Percentiles rank a stretch among this genome's conserved stretches.
These are phyloP conservation scores for Aspergillus incahuasiensis DNA, from an alignment of 495 filamentous ascomycete genomes.

Conservation along the genomic window DNA sequence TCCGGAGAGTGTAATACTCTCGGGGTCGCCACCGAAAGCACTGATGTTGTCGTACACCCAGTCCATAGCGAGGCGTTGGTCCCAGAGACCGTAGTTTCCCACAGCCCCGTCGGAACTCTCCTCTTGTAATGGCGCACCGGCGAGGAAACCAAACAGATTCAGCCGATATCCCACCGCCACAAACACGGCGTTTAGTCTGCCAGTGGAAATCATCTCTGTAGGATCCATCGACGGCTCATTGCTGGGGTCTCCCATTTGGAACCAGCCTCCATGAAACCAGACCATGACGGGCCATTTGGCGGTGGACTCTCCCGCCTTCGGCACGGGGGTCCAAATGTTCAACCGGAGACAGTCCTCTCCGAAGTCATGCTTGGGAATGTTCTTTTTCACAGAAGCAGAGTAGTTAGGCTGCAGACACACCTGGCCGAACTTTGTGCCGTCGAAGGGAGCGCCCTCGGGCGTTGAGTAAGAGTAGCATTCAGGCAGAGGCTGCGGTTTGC, in stretches of 20 bases:
- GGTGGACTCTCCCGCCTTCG: slow-evolving; percentile 13
- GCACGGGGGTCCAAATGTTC: slow-evolving; percentile 40
- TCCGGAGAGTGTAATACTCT: slow-evolving; percentile 57
- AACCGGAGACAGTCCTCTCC: slow-evolving; percentile 45
- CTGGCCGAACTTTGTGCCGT: slow-evolving; percentile 40
- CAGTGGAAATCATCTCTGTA: slow-evolving; percentile 48
- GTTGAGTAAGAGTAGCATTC: slow-evolving; percentile 26
- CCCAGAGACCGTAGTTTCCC: slow-evolving; percentile 57
- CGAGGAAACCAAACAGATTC: slow-evolving; percentile 57
- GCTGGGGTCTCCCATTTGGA: slow-evolving; percentile 43
- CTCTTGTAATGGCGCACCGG: slow-evolving; percentile 34
- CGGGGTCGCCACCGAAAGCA: slow-evolving; percentile 53
- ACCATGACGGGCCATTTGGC: slow-evolving; percentile 52
- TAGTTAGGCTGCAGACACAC: slow-evolving; percentile 40
- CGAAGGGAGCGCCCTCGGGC: slow-evolving; percentile 19
- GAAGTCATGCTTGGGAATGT: slow-evolving; percentile 14
- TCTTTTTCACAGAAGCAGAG: slow-evolving; percentile 20
- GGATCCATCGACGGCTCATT: slow-evolving; percentile 28
- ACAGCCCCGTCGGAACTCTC: slow-evolving; percentile 43
- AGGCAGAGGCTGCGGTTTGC: slow-evolving; percentile 39
- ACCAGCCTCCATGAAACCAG: slow-evolving; percentile 50
- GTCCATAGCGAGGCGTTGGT: slow-evolving; percentile 53
- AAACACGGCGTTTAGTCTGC: slow-evolving; percentile 44
- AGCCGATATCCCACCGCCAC: slow-evolving; percentile 60
- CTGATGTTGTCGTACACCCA: slow-evolving; percentile 56